Conservation (phyloP, 768 basidiomycete species). For the Mycena venus region DNA sequence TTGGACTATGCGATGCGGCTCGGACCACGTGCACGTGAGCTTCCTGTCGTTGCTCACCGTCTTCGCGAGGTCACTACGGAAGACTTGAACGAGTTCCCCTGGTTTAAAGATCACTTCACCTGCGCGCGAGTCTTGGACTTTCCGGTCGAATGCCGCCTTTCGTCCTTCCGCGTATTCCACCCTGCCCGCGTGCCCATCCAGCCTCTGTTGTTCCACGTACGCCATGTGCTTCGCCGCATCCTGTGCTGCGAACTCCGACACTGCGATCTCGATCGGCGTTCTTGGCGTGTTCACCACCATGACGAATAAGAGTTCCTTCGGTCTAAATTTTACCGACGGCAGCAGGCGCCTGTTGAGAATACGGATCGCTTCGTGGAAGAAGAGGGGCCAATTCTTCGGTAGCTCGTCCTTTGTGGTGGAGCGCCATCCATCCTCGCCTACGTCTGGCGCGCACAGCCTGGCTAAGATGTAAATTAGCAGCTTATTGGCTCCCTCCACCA, state of each 20-base stretch:
- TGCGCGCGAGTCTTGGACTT: no score
- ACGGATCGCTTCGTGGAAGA: background rate
- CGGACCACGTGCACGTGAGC: no score
- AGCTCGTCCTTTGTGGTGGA: constrained; percentile 15
- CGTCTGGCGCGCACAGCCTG: constrained; percentile 31
- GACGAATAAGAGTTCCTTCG: constrained; percentile 9
- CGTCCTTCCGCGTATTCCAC: no score
- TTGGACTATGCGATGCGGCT: no score
- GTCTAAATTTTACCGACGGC: constrained; percentile 23
- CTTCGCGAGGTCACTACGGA: no score
- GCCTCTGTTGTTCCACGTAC: no score
- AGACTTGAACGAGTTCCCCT: no score
- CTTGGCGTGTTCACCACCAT: background rate
- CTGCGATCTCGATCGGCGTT: constrained; percentile 37
- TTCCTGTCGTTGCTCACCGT: no score
- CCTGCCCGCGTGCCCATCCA: no score
- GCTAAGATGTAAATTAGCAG: constrained; percentile 32
- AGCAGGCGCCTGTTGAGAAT: constrained; percentile 38
- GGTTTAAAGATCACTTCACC: no score
- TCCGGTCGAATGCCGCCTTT: no score
- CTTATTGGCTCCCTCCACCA: constrained; percentile 39
- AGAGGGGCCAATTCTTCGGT: constrained; percentile 35
- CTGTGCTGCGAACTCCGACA: background rate
- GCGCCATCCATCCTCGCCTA: constrained; percentile 22
- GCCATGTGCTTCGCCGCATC: constrained; percentile 40